These are phyloP conservation scores for Cyberlindnera japonica DNA, from an alignment of 805 yeast genomes.

Conservation along the genomic window DNA sequence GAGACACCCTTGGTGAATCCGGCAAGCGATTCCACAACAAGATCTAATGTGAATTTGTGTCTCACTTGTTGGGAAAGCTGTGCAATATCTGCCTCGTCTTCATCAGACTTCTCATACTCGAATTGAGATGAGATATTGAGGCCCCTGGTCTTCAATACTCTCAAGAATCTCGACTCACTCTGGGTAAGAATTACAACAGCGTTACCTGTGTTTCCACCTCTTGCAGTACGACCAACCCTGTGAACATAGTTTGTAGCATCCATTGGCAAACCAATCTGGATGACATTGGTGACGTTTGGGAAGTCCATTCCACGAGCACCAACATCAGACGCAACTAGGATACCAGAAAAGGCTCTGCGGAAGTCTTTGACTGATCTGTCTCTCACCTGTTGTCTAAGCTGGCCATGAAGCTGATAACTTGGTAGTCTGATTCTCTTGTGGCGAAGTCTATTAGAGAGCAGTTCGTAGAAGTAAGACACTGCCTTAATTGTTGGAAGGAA, in stretches of 20 bases:
- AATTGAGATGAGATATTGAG: slow-evolving; percentile 47
- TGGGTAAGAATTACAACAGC: slow-evolving; percentile 58
- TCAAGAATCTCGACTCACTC: slow-evolving; percentile 54
- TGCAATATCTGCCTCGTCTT: slow-evolving; percentile 31
- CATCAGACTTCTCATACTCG: slow-evolving; percentile 36
- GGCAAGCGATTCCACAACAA: slow-evolving; percentile 32
- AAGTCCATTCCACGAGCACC: slow-evolving; percentile 97
- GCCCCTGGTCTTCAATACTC: slow-evolving; percentile 47
- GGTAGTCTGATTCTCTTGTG: slow-evolving; percentile 29
- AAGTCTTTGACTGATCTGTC: slow-evolving; percentile 54
- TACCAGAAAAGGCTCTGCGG: slow-evolving; percentile 44
- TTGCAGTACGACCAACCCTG: slow-evolving; percentile 93
- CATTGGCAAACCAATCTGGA: slow-evolving; percentile 76
- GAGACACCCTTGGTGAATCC: slow-evolving; percentile 34
- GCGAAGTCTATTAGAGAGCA: slow-evolving; percentile 19
- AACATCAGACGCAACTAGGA: slow-evolving; percentile 84
- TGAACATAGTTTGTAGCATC: slow-evolving; percentile 82
- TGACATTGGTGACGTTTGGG: slow-evolving; percentile 80
- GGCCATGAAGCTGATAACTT: slow-evolving; percentile 60
- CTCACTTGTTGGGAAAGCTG: slow-evolving; percentile 26
- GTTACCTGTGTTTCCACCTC: slow-evolving; percentile 80
- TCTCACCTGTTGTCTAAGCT: slow-evolving; percentile 65
- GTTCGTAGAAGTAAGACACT: slow-evolving; percentile 46
- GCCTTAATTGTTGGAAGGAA: slow-evolving; percentile 76
- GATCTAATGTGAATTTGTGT: slow-evolving; percentile 30